These are phyloP conservation scores for Penicillium sp. DNA, from an alignment of 2,329 filamentous ascomycete species.

Conservation along the genomic window DNA sequence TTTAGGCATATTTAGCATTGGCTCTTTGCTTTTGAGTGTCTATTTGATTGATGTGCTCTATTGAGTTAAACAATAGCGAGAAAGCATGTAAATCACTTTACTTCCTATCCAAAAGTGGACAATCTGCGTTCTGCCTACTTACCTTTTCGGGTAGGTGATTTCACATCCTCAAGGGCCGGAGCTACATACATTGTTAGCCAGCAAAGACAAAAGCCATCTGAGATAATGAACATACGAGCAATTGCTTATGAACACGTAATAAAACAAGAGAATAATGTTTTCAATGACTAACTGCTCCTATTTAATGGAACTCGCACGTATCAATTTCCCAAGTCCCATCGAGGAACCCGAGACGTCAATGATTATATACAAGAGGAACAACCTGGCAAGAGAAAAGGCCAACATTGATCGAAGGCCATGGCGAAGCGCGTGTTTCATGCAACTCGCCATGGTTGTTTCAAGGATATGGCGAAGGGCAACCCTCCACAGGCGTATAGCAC, in stretches of 20 bases:
- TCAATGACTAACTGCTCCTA: slow-evolving; percentile 12
- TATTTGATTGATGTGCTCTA: neutral
- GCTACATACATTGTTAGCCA: too few relatives aligned
- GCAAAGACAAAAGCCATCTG: neutral
- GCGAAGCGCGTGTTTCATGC: neutral
- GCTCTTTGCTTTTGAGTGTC: neutral
- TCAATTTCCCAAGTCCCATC: slow-evolving; percentile 3
- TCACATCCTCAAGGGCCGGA: neutral
- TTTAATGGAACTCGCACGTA: slow-evolving; percentile 2
- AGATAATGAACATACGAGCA: neutral
- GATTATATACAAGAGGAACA: slow-evolving; percentile 13
- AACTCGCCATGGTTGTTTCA: neutral
- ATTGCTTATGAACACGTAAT: neutral
- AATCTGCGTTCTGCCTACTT: neutral
- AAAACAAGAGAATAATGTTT: slow-evolving; percentile 2
- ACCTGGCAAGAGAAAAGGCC: slow-evolving; percentile 2
- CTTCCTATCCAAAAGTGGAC: neutral
- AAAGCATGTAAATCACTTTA: neutral
- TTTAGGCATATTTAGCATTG: neutral
- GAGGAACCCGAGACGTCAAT: neutral
- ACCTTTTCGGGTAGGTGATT: neutral
- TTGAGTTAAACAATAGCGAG: too few relatives aligned
- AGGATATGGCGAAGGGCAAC: neutral
- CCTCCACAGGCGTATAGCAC: neutral
- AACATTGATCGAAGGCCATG: neutral